Conservation (phyloP, 1,284 basidiomycete species). For the Fomes fomentarius region DNA sequence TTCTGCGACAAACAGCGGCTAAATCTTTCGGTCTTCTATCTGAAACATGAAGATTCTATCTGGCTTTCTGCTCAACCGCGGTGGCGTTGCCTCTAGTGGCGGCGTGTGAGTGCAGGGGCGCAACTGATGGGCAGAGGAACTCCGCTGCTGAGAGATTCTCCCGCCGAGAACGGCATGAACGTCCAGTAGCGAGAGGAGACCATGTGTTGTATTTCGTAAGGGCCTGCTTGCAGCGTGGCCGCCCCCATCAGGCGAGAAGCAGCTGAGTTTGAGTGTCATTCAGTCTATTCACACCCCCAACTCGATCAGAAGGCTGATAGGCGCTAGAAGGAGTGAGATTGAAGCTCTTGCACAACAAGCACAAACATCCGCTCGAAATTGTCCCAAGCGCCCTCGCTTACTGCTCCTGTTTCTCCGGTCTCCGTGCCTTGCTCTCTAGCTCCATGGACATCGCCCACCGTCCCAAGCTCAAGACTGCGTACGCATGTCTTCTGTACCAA, state of each 20-base stretch:
- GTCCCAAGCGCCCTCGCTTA: conserved; percentile 13
- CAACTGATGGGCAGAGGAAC: conserved; percentile 1
- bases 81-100: neutral
- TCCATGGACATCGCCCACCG: conserved; percentile 33
- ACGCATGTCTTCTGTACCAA: conserved; percentile 31
- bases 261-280: conserved; percentile 8
- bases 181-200: conserved; percentile 4
- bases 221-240: conserved; percentile 10
- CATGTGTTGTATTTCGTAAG: conserved; percentile 12
- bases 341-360: conserved; percentile 29
- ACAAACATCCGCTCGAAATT: conserved; percentile 29
- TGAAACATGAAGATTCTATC: neutral
- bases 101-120: conserved; percentile 3
- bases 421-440: neutral
- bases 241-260: conserved; percentile 20
- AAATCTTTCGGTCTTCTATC: neutral
- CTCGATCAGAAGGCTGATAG: conserved; percentile 24
- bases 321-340: conserved; percentile 23
- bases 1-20: neutral
- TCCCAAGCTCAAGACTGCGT: conserved; percentile 65
- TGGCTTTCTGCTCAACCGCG: conserved; percentile 1
- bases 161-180: conserved; percentile 12
- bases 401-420: conserved; percentile 7
- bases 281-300: conserved; percentile 14
- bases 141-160: conserved; percentile 8